Percentiles rank a stretch among this genome's conserved stretches.
phyloP scores from a whole-genome alignment of 73 alveolate species.

The Paraurostyla sp. region DNA sequence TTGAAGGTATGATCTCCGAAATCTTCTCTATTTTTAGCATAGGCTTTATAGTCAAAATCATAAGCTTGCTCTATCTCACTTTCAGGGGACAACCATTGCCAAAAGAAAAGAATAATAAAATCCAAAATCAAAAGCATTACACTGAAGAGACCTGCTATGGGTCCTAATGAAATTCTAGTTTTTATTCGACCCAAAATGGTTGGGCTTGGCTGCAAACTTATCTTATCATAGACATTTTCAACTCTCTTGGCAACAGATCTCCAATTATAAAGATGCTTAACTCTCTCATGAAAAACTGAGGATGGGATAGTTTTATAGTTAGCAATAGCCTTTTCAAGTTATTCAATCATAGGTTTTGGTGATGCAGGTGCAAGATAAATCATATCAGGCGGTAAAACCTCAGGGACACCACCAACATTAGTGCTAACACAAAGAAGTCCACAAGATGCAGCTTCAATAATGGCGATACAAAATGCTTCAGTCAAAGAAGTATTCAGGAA shows the following conservation, averaged over 20 bases:
- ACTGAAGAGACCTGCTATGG: constrained; percentile 34
- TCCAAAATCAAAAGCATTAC: constrained; percentile 61
- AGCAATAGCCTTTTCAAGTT: constrained; percentile 80
- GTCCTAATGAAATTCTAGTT: constrained; percentile 20
- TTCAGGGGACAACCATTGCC: constrained; percentile 64
- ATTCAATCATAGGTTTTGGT: constrained; percentile 80
- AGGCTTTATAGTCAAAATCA: constrained; percentile 56
- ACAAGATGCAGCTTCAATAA: constrained; percentile 99
- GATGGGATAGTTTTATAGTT: constrained; percentile 75
- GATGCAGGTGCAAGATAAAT: constrained; percentile 92
- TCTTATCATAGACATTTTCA: constrained; percentile 90
- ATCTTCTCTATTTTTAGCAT: constrained; percentile 15
- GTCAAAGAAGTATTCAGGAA: constrained; percentile 98
- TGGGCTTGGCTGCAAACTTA: background rate
- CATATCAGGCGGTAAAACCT: constrained; percentile 98
- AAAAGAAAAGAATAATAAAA: constrained; percentile 51
- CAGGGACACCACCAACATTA: constrained; percentile 99
- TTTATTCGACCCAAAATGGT: constrained; percentile 24
- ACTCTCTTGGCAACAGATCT: constrained; percentile 95
- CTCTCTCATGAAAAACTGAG: constrained; percentile 78
- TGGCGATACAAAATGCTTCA: constrained; percentile 99
- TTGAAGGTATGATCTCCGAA: constrained; percentile 55
- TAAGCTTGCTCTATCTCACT: constrained; percentile 69
- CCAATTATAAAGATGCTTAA: constrained; percentile 96
- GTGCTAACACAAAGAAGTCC: constrained; percentile 98